phyloP scores from a whole-genome alignment of 225 moss, liverwort and hornwort species.

The Physcomitrellopsis africana region DNA sequence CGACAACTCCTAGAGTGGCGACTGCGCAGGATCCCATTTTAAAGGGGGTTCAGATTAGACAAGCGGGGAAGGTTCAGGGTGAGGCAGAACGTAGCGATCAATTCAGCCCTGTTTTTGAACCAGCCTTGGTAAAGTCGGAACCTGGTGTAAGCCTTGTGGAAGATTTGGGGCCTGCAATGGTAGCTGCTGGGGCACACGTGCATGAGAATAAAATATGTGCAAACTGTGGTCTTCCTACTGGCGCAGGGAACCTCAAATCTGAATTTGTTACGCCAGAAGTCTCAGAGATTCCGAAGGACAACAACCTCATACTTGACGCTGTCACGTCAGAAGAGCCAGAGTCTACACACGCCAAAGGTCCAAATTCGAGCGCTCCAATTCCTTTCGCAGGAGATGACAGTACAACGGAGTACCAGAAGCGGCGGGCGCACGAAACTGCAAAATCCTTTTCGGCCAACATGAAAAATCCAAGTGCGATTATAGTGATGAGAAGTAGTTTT shows the following conservation, averaged over 20 bases:
- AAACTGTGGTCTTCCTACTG: constrained; percentile 37
- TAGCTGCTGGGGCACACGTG: not conserved
- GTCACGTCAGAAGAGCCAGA: not conserved
- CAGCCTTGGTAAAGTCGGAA: constrained; percentile 48
- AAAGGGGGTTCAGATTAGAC: no score
- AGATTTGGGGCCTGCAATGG: constrained; percentile 11
- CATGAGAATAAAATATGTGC: constrained; percentile 25
- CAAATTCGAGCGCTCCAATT: constrained; percentile 15
- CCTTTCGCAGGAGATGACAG: not conserved
- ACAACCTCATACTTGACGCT: constrained; percentile 10
- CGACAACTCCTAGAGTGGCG: not conserved
- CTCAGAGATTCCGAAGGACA: no score
- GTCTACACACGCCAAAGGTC: constrained; percentile 15
- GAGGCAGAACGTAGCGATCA: not conserved
- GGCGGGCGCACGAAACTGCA: constrained; percentile 38
- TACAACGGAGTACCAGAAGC: constrained; percentile 46
- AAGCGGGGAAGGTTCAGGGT: constrained; percentile 3
- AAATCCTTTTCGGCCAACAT: constrained; percentile 25
- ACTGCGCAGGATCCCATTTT: constrained; percentile 17
- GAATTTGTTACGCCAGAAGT: not conserved
- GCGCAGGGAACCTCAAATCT: not conserved
- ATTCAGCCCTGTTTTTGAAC: constrained; percentile 18
- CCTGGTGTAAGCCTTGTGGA: not conserved
- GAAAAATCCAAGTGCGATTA: constrained; percentile 36
- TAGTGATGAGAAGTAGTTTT: constrained; percentile 45